phyloP scores from a whole-genome alignment of 1,284 basidiomycete species.

The Malassezia cuniculi region DNA sequence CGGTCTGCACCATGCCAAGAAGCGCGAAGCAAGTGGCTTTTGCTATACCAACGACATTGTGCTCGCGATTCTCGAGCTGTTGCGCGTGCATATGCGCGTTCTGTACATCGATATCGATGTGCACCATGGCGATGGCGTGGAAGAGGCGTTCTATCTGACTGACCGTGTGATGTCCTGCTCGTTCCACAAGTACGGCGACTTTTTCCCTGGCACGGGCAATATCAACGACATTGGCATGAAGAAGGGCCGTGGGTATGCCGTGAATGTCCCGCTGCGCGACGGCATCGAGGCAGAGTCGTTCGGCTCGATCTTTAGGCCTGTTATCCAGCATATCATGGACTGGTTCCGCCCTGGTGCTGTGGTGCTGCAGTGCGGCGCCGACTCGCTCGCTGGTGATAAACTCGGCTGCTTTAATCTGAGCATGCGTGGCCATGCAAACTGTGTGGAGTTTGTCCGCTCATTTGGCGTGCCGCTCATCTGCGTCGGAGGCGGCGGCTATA shows the following conservation, averaged over 20 bases:
- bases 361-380: constrained; percentile 87
- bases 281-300: constrained; percentile 70
- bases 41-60: constrained; percentile 81
- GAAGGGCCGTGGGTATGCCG: constrained; percentile 73
- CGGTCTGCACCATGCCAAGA: constrained; percentile 94
- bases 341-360: constrained; percentile 80
- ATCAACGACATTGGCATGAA: constrained; percentile 66
- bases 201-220: constrained; percentile 73
- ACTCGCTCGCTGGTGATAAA: constrained; percentile 88
- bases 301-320: constrained; percentile 53
- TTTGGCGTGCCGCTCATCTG: constrained; percentile 79
- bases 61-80: constrained; percentile 39
- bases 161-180: constrained; percentile 91
- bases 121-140: constrained; percentile 95
- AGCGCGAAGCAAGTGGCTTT: constrained; percentile 86
- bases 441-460: constrained; percentile 71
- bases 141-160: constrained; percentile 96
- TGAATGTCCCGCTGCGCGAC: constrained; percentile 88
- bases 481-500: constrained; percentile 91
- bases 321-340: constrained; percentile 74
- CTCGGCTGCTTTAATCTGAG: constrained; percentile 91
- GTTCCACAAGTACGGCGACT: constrained; percentile 88
- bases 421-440: constrained; percentile 86
- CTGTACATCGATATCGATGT: constrained; percentile 97
- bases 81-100: constrained; percentile 62